phyloP scores from a whole-genome alignment of 2,329 filamentous ascomycete species.

The Aspergillus sp. region DNA sequence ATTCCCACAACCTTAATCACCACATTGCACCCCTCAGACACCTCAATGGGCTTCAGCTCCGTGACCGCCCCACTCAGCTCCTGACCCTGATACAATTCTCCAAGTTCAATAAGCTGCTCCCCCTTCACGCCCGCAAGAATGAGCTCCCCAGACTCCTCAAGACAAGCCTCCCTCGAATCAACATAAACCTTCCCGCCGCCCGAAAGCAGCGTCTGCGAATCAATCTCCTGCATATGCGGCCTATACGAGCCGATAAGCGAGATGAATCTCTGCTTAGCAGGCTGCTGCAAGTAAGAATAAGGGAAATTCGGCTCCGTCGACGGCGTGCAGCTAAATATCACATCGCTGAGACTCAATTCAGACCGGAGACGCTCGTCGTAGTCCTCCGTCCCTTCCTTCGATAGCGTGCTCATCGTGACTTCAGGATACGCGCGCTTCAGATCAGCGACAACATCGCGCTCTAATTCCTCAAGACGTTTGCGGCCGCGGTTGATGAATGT shows the following conservation, averaged over 20 bases:
- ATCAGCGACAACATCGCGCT: conserved; percentile 28
- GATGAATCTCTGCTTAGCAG: conserved; percentile 45
- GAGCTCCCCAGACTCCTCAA: conserved; percentile 50
- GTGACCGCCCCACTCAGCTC: conserved; percentile 13
- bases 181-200: conserved; percentile 69
- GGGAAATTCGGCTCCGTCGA: conserved; percentile 46
- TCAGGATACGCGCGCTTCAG: conserved; percentile 39
- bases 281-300: conserved; percentile 36
- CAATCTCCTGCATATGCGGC: conserved; percentile 54
- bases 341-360: conserved; percentile 38
- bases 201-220: conserved; percentile 44
- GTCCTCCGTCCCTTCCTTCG: conserved; percentile 65
- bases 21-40: conserved; percentile 39
- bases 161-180: conserved; percentile 52
- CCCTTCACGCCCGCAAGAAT: conserved; percentile 40
- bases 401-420: conserved; percentile 33
- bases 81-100: conserved; percentile 33
- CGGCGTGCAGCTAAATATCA: conserved; percentile 53
- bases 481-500: conserved; percentile 72
- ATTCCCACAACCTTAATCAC: conserved; percentile 55
- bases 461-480: conserved; percentile 57
- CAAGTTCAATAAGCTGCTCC: conserved; percentile 45
- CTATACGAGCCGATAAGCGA: conserved; percentile 56
- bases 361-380: conserved; percentile 30
- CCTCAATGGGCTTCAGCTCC: conserved; percentile 16